Base-by-base conservation (phyloP, 1,284 basidiomycete species). In the Pseudomicrostroma phylloplanum region DNA sequence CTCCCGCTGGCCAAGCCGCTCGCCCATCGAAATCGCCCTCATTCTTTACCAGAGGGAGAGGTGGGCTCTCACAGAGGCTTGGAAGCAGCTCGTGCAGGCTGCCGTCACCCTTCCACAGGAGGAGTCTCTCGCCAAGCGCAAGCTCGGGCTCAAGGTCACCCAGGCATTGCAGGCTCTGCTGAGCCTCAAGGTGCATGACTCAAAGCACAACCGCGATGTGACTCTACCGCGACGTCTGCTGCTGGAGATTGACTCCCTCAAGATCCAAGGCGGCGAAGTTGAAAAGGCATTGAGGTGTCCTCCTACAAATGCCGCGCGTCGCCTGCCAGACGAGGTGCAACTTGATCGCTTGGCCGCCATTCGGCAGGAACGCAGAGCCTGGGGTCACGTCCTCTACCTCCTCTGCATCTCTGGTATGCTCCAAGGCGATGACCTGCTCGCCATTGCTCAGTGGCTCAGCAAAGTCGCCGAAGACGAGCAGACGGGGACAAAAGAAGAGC, bases 31-130 rank as follows among this genome's bases (percentile, higher is more conserved):
- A 12, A 72, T 74, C 23, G 73, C 76, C 15, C 70, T 69, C 60
- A 70, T 77, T 42, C 64, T 79, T 21, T 70, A 64, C 63, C 70
- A 79, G 61, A 70, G 68, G 49, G 77, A 79, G 63, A 64, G 67
- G 41, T 72, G 74, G 1, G 76, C 70, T 3, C 49, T 76, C 46
- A 68, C 77, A 17, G 70, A 69, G 21, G 76, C 72, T 43, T 59
- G 78, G 21, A 74, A 75, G 51, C 69, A 71, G 39, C 69, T 79
- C 9, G 64, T 69, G 23, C 65, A 67, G 51, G 67, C 64, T 48
- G 73, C 73, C 3, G 71, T 74, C 59, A 77, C 73, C 30, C 64
- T 76, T 61, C 68, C 70, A 1, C 67, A 68, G 19, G 70, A 73
- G 19, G 63, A 67, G 19, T 72, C 76, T 25, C 46, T 59, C 26